Evolutionary conservation across 805 yeast genomes (phyloP), one percentile per base, ranked within the genome.

Genomic region (Blastobotrys americana): DNA sequence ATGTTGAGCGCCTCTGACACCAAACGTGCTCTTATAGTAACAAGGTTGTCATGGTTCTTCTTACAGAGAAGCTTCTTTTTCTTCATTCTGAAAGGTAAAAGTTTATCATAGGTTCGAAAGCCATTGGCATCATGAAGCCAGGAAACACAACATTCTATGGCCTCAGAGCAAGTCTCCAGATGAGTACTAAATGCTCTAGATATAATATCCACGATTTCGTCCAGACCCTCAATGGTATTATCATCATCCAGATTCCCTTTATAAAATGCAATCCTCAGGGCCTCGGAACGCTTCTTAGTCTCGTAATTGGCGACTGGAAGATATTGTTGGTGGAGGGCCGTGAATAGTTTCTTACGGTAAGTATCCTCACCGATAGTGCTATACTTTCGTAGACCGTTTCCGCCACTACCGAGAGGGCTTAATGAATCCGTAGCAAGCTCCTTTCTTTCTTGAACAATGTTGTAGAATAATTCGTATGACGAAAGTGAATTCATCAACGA

Each of bases 121-220:
- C 46, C 42, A 41, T 57, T 55, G 5, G 59, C 56, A 8, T 48
- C 53, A 1, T 49, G 43, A 5, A 58, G 38, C 62, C 62, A 59
- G 3, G 23, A 16, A 2, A 46, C 41, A 5, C 49, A 39, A 2
- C 37, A 35, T 2, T 36, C 44, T 15, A 56, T 31, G 1, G 54
- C 46, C 4, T 47, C 52, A 13, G 44, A 45, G 3, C 55, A 34
- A 1, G 44, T 22, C n/a, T 35, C 41, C 3, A 55, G 35, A 31
- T 20, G 34, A 15, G 25, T 37, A 2, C 18, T 20, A 25, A 40
- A 31, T 17, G 13, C 27, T 8, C 13, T 6, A 16, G 15, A 15
- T 2, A 48, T 25, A 15, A 41, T 18, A 19, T 44, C 46, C 16
- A 45, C 5, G 16, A 46, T 15, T n/a, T 10, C 21, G 43, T 48